Base-by-base conservation (phyloP, 2,329 filamentous ascomycete genomes). In the Calonectria fujianensis region DNA sequence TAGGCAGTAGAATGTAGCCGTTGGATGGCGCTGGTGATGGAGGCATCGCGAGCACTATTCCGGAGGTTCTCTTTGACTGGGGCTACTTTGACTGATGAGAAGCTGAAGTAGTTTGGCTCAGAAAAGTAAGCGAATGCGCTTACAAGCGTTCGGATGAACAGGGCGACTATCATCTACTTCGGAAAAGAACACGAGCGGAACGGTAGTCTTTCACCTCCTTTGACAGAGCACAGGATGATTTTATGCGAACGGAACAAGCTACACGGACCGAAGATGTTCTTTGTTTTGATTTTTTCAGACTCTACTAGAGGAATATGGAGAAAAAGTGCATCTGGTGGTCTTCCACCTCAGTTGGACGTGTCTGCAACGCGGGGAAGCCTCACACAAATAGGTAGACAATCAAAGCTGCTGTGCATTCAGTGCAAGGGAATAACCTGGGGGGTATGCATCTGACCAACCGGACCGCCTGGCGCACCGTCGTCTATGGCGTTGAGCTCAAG, bases 1-100 rank as follows among this genome's bases (percentile, higher is more conserved):
- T 27, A 65, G 75, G 52, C 3, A 72, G 67, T 63, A 65, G 73
- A 71, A 80, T 69, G 39, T 76, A 72, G 51, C 75, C 77, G 66
- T 73, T 74, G 64, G 86, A 87, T 27, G 86, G 86, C 69, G 87
- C 85, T 73, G 89, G 89, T 29, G 89, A 90, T 54, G 85, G 86
- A 45, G 87, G 85, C 57, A 83, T 81, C 69, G 81, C 82, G 69
- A 82, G 84, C 74, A 84, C 85, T 87, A 89, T 84, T 32, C 78
- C 76, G 70, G 41, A 59, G 54, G 27, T 52, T 64, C 51, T 70
- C 73, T 70, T 54, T 76, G 37, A 39, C 39, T 52, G 50, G 66
- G 16, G 29, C 29, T 57, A 41, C 39, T 65, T 32, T 18, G 54
- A 48, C 35, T 10, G 37, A 68, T n/a, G 48, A 31, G n/a, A 41